Conservation (phyloP, 192 early-diverging fungal species). For the Podila epicladia region DNA sequence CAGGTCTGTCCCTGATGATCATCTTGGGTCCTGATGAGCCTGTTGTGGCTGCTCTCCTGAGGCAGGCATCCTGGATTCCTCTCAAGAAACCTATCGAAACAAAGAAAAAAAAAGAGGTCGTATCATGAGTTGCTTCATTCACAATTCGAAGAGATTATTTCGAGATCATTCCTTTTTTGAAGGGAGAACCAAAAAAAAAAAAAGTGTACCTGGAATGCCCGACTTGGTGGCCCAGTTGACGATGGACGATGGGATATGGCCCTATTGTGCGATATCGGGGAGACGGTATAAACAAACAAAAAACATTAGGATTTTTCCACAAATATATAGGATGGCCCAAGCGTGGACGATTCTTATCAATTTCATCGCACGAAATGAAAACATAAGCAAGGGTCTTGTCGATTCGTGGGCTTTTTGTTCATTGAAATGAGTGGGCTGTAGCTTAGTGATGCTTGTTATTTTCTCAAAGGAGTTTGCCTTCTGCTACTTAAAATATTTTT, state of each 20-base stretch:
- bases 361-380: no score
- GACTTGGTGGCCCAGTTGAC: conserved; percentile 56
- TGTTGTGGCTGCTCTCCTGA: conserved; percentile 35
- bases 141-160: background rate
- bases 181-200: no score
- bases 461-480: no score
- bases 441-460: no score
- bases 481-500: no score
- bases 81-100: conserved; percentile 19
- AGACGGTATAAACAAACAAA: no score
- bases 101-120: background rate
- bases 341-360: background rate
- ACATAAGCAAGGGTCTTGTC: no score
- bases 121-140: background rate
- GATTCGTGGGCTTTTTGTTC: no score
- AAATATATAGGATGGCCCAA: no score
- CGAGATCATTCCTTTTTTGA: background rate
- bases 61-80: conserved; percentile 47
- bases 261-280: conserved; percentile 10
- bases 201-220: conserved; percentile 44
- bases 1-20: conserved; percentile 16
- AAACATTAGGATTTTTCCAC: background rate
- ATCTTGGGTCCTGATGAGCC: background rate
- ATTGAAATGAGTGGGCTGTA: no score
- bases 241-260: conserved; percentile 52